Evolutionary conservation across 768 basidiomycete species (phyloP).

Genomic region (Termitomyces sp.): DNA sequence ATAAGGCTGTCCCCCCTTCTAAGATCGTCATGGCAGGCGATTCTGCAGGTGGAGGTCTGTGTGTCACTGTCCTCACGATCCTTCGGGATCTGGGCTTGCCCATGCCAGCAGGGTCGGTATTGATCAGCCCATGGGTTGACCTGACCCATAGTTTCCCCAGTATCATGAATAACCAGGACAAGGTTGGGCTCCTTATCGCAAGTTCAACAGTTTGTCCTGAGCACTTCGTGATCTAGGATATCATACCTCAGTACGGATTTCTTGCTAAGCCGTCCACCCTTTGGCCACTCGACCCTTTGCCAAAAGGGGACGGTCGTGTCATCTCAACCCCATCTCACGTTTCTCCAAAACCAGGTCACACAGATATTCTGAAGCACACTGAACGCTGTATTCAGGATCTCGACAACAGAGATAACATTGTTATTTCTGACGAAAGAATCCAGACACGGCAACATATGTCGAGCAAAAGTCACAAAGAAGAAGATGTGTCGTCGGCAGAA

Average conservation of each 20-base stretch:
- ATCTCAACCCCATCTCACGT: neutral
- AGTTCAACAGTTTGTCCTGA: neutral
- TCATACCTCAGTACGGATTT: conserved; percentile 62
- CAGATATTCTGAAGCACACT: neutral
- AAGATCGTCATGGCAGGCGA: neutral
- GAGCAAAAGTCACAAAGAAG: neutral
- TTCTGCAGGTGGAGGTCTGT: neutral
- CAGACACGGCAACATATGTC: neutral
- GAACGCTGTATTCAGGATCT: neutral
- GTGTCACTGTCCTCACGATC: conserved; percentile 29
- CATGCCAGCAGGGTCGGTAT: conserved; percentile 69
- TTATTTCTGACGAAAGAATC: neutral
- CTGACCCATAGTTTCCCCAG: conserved; percentile 84
- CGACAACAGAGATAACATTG: neutral
- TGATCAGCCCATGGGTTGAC: conserved; percentile 84
- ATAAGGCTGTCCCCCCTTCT: neutral
- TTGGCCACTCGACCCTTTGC: conserved; percentile 50
- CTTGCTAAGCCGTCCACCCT: conserved; percentile 54
- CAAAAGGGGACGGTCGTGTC: conserved; percentile 15
- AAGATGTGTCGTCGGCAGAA: neutral
- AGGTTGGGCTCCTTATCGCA: neutral
- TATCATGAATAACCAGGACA: conserved; percentile 39
- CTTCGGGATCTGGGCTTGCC: conserved; percentile 70
- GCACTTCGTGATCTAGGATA: conserved; percentile 42
- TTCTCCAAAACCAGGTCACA: neutral